Base-by-base conservation (phyloP, 345 rosid species). In the Moricandia arvensis region DNA sequence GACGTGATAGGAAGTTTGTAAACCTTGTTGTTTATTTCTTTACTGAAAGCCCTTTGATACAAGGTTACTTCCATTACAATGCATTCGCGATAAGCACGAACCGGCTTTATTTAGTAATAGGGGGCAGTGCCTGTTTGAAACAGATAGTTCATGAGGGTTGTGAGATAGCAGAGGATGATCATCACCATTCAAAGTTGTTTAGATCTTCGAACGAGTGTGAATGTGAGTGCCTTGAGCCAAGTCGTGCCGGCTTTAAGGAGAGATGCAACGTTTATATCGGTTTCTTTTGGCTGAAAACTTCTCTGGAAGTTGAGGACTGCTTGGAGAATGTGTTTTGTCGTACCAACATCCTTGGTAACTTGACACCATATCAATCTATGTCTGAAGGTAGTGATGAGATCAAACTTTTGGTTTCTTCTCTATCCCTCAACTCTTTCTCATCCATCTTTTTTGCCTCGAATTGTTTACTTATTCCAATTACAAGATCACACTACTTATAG, bases 171-270 rank as follows among this genome's bases (percentile, higher is more conserved):
- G 51, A 61, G 8, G 38, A 62, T 59, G 91, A 74, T 86, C 86
- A 3, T 47, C 35, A n/a, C 68, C 34, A 2, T 69, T 8, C 0
- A 16, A 55, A 59, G 72, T 24, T 79, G 68, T 33, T 4, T 69
- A 0, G 21, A 59, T 15, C 87, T 57, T 49, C 80, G 75, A 13
- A 84, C 13, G 26, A 83, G 11, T 6, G 88, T 79, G 37, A 86
- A 80, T 0, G 71, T 58, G 2, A 87, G 6, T 6, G 89, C 85
- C 49, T 86, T 86, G 3, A 87, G 51, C 91, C 89, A 87, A 4
- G 89, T 86, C 10, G 88, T 83, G 59, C 89, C 91, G 1, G 86
- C 72, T 59, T 87, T 87, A 1, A 86, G 88, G 45, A 66, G 57
- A 31, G 87, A 80, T 35, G 80, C 80, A 2, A 86, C 75, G 62